Percentiles rank a stretch among this genome's conserved stretches.
These are phyloP conservation scores for Fraxinus sp. DNA, from an alignment of 305 asterid genomes.

Conservation along the genomic window DNA sequence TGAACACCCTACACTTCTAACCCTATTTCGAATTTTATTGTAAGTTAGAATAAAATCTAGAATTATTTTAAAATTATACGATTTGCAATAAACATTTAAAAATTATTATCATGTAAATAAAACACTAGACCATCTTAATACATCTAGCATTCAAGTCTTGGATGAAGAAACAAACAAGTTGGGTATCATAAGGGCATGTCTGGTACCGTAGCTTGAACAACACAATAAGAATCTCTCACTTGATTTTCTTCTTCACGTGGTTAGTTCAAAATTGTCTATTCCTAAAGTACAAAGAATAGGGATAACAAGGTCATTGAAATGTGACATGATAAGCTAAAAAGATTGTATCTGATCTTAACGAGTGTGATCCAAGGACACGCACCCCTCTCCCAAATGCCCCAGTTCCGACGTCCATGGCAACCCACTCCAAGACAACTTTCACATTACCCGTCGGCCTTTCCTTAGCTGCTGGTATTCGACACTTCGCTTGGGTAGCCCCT, in stretches of 20 bases:
- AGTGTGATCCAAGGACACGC: background rate
- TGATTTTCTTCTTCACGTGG: background rate
- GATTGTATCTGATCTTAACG: too few relatives aligned
- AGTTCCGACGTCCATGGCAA: too few relatives aligned
- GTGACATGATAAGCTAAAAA: background rate
- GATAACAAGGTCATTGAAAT: background rate
- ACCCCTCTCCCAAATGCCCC: too few relatives aligned
- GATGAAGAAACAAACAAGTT: background rate
- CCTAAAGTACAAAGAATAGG: background rate
- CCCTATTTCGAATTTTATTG: background rate
- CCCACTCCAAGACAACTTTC: too few relatives aligned
- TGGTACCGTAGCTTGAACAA: background rate
- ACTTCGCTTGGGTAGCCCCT: too few relatives aligned
- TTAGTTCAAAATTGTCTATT: background rate
- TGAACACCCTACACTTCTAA: background rate
- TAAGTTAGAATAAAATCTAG: background rate
- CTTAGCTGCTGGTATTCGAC: too few relatives aligned
- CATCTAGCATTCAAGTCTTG: background rate
- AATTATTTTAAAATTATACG: too few relatives aligned
- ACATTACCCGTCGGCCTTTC: too few relatives aligned
- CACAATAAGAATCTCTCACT: background rate
- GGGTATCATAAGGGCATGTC: background rate
- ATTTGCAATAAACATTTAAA: background rate
- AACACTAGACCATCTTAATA: background rate
- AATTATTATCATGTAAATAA: background rate